Evolutionary conservation across 2,329 filamentous ascomycete species (phyloP), one percentile per base, ranked within the genome.

Genomic region (Xylariaceae sp.): DNA sequence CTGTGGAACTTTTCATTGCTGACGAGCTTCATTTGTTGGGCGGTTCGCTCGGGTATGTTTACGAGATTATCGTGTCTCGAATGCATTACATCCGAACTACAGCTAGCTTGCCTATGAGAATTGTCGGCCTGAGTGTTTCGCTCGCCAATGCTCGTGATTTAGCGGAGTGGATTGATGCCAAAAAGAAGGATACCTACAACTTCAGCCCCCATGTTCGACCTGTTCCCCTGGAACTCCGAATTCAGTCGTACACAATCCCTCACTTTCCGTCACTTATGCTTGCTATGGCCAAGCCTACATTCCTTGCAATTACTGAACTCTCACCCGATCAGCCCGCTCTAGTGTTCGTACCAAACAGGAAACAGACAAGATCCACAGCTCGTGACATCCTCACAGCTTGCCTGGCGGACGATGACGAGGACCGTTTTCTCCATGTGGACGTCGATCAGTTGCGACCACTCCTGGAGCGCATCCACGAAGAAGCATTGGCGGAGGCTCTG

Each of bases 181-280:
- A 87, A 74, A 97, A 97, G 78, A 94, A 99, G 73, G 96, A 94
- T 53, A 96, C 96, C 64, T 99, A 93, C 81, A 99, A 99, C 77
- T 99, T 99, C 78, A 96, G 91, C 68, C 94, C 94, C 1, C 88
- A 93, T 69, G 87, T 93, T 62, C 88, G 95, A 58, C 89, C 92
- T 1, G 86, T 97, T 15, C 92, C 93, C 18, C 78, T 99, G 37
- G 93, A 97, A 73, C 83, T 99, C 59, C 92, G 97, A 72, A 88
- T 99, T 52, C 94, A 99, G 74, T 93, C 92, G 1, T 99, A 94
- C 77, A 90, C 88, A 34, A 96, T 96, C 61, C 92, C 95, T 51
- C 95, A 99, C 72, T 97, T 96, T 77, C 95, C 94, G 3, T 97
- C 94, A 9, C 82, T 99, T 47, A 99, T 99, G 94, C 83, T 99